Base-by-base conservation (phyloP, 2,329 filamentous ascomycete species). In the Alternaria conjuncta region DNA sequence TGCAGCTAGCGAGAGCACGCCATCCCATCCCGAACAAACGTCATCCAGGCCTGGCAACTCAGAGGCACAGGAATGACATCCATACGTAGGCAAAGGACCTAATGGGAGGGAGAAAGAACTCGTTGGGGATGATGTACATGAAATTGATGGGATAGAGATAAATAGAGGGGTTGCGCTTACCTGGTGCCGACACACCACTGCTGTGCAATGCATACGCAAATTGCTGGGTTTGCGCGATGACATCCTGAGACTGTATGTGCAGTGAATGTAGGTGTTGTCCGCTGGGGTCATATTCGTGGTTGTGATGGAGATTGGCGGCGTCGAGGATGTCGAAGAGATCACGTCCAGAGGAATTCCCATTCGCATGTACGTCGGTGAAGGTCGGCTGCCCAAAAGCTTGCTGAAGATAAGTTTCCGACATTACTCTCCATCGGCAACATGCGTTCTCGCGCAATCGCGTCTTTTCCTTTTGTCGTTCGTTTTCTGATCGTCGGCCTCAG, bases 261-360 rank as follows among this genome's bases (percentile, higher is more conserved):
- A 72, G 58, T 44, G 58, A 55, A 26, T 61, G 69, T 44, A 67
- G 50, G 46, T 63, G 67, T 45, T 66, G 66, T 54, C 58, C 63
- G 43, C 63, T 64, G 60, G 65, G 61, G 61, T 68, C 63, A 51
- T 72, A 64, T 57, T 67, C 69, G 57, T 73, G 72, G 30, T 73
- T 69, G 41, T 72, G 62, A 45, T 75, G 75, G 61, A 78, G 69
- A 26, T 71, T 60, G 63, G 71, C 60, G 57, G 75, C 63, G 58
- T 73, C 74, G 56, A 77, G 68, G 28, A 70, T 65, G 54, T 72
- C 69, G 74, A 74, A 75, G 13, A 66, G 68, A 61, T 79, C 77
- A 79, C 72, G 72, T 78, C 78, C 78, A 80, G 73, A 79, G 74
- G 72, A 80, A 80, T 66, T 80, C 78, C 70, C 74, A 76, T 66